These are phyloP conservation scores for Paraconiothyrium brasiliense DNA, from an alignment of 2,329 filamentous ascomycete genomes.

Conservation along the genomic window DNA sequence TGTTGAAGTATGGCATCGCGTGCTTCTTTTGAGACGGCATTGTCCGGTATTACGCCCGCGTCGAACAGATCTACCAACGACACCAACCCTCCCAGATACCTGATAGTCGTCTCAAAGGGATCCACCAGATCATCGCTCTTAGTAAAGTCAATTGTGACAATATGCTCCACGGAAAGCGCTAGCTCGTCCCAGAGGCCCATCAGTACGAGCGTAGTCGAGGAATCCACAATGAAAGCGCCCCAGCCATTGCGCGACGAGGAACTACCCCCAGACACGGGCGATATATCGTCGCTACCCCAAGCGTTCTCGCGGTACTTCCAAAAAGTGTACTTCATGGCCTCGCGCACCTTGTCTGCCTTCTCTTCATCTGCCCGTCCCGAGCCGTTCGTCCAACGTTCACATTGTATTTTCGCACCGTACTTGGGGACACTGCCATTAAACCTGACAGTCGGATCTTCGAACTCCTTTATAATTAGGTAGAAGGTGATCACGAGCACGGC, in stretches of 20 bases:
- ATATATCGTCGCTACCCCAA: slow-evolving; percentile 53
- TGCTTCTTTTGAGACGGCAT: slow-evolving; percentile 41
- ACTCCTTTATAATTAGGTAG: slow-evolving; percentile 52
- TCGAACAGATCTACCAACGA: slow-evolving; percentile 55
- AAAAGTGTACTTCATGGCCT: slow-evolving; percentile 54
- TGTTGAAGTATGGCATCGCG: slow-evolving; percentile 48
- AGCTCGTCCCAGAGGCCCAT: slow-evolving; percentile 57
- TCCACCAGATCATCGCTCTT: slow-evolving; percentile 49
- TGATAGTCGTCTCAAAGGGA: slow-evolving; percentile 54
- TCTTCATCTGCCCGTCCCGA: slow-evolving; percentile 45
- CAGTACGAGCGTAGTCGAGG: slow-evolving; percentile 51
- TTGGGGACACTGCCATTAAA: slow-evolving; percentile 22
- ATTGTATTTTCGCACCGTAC: slow-evolving; percentile 45
- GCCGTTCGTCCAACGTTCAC: slow-evolving; percentile 44
- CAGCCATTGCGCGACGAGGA: slow-evolving; percentile 52
- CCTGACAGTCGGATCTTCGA: slow-evolving; percentile 42
- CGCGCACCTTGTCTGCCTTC: slow-evolving; percentile 45
- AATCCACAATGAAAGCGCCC: slow-evolving; percentile 56
- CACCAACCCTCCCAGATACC: slow-evolving; percentile 52
- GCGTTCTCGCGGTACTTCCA: slow-evolving; percentile 51
- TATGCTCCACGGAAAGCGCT: slow-evolving; percentile 49
- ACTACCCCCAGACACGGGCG: slow-evolving; percentile 49
- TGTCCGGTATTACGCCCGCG: slow-evolving; percentile 49
- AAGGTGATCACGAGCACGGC: slow-evolving; percentile 52
- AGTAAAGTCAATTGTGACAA: slow-evolving; percentile 50